Evolutionary conservation across 257 asterid species (phyloP).

Genomic region (Echium plantagineum): DNA sequence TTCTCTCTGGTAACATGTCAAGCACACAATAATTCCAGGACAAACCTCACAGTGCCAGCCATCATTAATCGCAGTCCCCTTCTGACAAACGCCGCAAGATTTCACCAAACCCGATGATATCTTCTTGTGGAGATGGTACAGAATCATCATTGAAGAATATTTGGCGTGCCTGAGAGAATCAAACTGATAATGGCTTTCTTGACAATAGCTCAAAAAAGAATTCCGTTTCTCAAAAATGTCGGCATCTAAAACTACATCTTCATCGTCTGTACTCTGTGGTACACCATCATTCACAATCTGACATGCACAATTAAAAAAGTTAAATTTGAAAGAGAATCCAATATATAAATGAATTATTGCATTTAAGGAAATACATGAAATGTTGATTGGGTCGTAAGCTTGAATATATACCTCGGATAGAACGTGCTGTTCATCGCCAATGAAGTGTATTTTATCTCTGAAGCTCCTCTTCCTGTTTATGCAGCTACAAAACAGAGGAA

Average conservation of each 20-base stretch:
- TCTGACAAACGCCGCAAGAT: too few species aligned
- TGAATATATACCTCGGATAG: constrained; percentile 31
- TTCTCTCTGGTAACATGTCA: too few species aligned
- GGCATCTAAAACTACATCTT: constrained; percentile 31
- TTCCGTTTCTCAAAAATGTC: constrained; percentile 38
- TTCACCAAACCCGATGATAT: too few species aligned
- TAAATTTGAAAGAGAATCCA: neutral
- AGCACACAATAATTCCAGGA: too few species aligned
- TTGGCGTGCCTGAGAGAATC: constrained; percentile 63
- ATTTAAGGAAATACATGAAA: neutral
- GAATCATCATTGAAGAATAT: constrained; percentile 76
- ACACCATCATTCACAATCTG: constrained; percentile 30
- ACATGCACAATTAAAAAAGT: too few species aligned
- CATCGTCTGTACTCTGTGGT: constrained; percentile 35
- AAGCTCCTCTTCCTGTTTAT: constrained; percentile 15
- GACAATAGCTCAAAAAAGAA: constrained; percentile 55
- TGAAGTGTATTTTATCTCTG: constrained; percentile 28
- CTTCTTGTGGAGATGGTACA: constrained; percentile 42
- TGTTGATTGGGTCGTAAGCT: constrained; percentile 1
- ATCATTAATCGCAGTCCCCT: too few species aligned
- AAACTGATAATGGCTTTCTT: constrained; percentile 44
- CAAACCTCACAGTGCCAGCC: too few species aligned
- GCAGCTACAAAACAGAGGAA: constrained; percentile 36
- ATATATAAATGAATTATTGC: constrained; percentile 1
- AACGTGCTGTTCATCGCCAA: constrained; percentile 41